Evolutionary conservation across 805 yeast genomes (phyloP).

Genomic region (Ogataea nakhonphanomensis): DNA sequence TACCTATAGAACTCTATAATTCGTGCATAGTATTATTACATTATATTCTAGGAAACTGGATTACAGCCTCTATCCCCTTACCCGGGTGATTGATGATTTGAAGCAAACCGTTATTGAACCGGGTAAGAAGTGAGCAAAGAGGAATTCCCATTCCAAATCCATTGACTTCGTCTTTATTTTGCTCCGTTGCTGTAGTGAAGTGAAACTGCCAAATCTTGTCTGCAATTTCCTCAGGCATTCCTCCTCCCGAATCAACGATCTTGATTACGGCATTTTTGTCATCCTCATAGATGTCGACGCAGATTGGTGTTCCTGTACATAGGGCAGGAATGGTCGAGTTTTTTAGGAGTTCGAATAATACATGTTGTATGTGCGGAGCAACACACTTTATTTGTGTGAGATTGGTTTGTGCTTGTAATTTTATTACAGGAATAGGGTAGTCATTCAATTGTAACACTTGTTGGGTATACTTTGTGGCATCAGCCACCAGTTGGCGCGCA

Average conservation of each 20-base stretch:
- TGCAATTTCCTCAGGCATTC: conserved; percentile 19
- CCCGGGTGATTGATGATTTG: conserved; percentile 21
- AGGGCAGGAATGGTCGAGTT: conserved; percentile 32
- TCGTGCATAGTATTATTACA: neutral
- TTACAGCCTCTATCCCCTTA: conserved; percentile 24
- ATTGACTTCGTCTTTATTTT: conserved; percentile 27
- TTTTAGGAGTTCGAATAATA: conserved; percentile 31
- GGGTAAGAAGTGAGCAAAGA: conserved; percentile 27
- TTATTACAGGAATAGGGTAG: conserved; percentile 31
- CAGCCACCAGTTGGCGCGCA: conserved; percentile 13
- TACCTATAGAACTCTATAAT: conserved; percentile 14
- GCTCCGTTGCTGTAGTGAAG: conserved; percentile 27
- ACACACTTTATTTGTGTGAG: conserved; percentile 20
- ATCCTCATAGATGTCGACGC: conserved; percentile 9
- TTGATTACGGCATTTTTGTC: conserved; percentile 13
- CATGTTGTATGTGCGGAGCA: conserved; percentile 30
- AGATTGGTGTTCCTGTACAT: conserved; percentile 18
- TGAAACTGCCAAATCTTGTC: conserved; percentile 32
- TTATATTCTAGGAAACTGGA: conserved; percentile 21
- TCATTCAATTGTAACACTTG: conserved; percentile 25
- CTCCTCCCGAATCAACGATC: conserved; percentile 32
- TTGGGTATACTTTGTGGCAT: conserved; percentile 23
- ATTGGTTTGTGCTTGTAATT: conserved; percentile 2
- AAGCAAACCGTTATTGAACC: conserved; percentile 27
- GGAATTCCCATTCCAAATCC: conserved; percentile 36